Evolutionary conservation across 805 yeast species (phyloP).

Genomic region (Saccharomycopsis schoenii): DNA sequence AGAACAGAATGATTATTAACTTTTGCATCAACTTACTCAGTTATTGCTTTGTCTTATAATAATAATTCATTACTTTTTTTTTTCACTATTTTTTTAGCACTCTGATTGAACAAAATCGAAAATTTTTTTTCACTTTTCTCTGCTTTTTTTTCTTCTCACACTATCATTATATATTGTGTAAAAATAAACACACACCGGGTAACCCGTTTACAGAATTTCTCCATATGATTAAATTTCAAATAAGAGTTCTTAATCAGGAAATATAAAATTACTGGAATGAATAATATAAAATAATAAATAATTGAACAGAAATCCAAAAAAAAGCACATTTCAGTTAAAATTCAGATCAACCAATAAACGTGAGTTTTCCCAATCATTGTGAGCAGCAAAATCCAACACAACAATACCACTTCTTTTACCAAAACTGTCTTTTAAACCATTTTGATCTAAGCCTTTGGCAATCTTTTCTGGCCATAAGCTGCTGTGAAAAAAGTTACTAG

Average conservation of each 20-base stretch:
- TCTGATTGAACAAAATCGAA: neutral
- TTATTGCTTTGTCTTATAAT: neutral
- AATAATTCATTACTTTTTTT: neutral
- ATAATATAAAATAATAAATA: too few species aligned
- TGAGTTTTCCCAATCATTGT: conserved; percentile 48
- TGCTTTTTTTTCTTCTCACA: neutral
- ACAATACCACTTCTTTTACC: conserved; percentile 53
- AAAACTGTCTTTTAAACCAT: conserved; percentile 38
- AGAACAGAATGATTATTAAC: neutral
- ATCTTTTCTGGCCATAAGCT: conserved; percentile 68
- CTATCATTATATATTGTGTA: too few species aligned
- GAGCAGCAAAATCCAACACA: conserved; percentile 58
- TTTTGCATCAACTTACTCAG: neutral
- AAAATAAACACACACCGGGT: neutral
- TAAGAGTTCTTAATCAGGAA: too few species aligned
- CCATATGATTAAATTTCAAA: too few species aligned
- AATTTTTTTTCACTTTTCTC: neutral
- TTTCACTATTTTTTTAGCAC: neutral
- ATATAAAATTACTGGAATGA: too few species aligned
- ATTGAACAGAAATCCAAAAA: too few species aligned
- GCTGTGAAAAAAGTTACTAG: conserved; percentile 59
- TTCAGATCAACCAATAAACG: conserved; percentile 43
- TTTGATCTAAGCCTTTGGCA: conserved; percentile 39
- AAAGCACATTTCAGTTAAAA: conserved; percentile 18
- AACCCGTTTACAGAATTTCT: neutral